These are phyloP conservation scores for Ophiocordyceps camponoti-floridani DNA, from an alignment of 2,329 filamentous ascomycete genomes.

Conservation along the genomic window DNA sequence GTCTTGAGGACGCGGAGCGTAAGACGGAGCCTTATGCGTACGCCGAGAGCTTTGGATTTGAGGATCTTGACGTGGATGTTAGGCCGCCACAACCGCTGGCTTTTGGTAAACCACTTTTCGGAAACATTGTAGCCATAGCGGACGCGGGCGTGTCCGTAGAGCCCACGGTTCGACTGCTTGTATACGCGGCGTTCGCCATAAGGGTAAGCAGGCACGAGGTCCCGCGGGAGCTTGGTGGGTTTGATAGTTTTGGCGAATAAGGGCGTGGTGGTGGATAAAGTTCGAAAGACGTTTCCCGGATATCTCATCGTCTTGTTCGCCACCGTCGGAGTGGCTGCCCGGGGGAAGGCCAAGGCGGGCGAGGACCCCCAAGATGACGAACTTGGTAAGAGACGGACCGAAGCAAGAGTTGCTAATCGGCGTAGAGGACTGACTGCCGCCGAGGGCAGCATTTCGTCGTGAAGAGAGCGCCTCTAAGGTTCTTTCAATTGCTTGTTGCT, in stretches of 20 bases:
- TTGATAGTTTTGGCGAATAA: conserved; percentile 21
- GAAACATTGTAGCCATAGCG: conserved; percentile 69
- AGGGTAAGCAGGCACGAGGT: conserved; percentile 49
- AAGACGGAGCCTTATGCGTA: conserved; percentile 47
- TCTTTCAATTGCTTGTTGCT: background rate
- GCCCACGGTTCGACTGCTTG: conserved; percentile 64
- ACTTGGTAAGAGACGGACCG: background rate
- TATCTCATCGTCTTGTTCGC: background rate
- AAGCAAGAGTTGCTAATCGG: background rate
- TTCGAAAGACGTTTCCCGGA: conserved; percentile 3
- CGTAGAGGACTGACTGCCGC: background rate
- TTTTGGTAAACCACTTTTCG: conserved; percentile 50
- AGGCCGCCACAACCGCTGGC: conserved; percentile 54
- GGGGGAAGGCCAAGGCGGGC: too few relatives aligned
- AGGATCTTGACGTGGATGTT: conserved; percentile 56
- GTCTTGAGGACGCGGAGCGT: conserved; percentile 52
- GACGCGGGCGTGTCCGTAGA: conserved; percentile 53
- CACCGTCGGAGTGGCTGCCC: background rate
- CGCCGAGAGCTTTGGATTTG: conserved; percentile 42
- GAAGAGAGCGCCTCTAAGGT: background rate
- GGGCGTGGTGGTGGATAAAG: conserved; percentile 19
- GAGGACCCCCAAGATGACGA: too few relatives aligned
- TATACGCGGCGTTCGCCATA: conserved; percentile 52
- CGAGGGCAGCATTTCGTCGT: background rate
- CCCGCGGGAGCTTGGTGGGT: conserved; percentile 24